Conservation (phyloP, 2,329 filamentous ascomycete genomes). For the Talaromyces sp. region DNA sequence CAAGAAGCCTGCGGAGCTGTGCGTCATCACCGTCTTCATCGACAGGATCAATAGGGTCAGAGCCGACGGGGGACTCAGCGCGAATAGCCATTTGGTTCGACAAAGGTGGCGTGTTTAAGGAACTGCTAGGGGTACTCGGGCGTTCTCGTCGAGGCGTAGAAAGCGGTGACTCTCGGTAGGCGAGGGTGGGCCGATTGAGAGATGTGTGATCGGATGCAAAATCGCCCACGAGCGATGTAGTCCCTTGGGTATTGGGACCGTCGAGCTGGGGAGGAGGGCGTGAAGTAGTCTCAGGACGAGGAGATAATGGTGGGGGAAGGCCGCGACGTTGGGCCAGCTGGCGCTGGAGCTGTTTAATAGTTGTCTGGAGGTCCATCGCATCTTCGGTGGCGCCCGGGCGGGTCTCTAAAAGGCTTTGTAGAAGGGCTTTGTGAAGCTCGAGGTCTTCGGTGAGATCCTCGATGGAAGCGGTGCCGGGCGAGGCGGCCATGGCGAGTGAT, state of each 20-base stretch:
- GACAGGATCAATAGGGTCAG: not conserved
- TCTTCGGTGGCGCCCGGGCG: conserved; percentile 22
- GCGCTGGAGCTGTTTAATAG: conserved; percentile 21
- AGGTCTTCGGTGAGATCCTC: conserved; percentile 28
- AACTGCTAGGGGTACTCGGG: not conserved
- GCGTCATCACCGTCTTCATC: not conserved
- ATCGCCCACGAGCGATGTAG: not conserved
- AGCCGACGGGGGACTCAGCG: not conserved
- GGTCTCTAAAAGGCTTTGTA: conserved; percentile 24
- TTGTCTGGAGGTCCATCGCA: conserved; percentile 22
- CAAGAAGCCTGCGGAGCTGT: conserved; percentile 16
- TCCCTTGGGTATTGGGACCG: conserved; percentile 4
- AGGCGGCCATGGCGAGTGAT: conserved; percentile 3
- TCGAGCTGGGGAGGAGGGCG: conserved; percentile 14
- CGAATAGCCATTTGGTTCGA: not conserved
- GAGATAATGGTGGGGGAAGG: conserved; percentile 1
- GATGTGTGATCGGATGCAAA: not conserved
- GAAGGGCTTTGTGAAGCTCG: conserved; percentile 26
- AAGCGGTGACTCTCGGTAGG: not conserved
- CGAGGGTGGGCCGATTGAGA: not conserved
- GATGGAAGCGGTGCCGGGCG: conserved; percentile 10
- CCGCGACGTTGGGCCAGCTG: conserved; percentile 21
- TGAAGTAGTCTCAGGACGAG: not conserved
- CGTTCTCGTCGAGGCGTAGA: not conserved
- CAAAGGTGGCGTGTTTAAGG: not conserved